Base-by-base conservation (phyloP, 1,284 basidiomycete species). In the Ganoderma lucidum region DNA sequence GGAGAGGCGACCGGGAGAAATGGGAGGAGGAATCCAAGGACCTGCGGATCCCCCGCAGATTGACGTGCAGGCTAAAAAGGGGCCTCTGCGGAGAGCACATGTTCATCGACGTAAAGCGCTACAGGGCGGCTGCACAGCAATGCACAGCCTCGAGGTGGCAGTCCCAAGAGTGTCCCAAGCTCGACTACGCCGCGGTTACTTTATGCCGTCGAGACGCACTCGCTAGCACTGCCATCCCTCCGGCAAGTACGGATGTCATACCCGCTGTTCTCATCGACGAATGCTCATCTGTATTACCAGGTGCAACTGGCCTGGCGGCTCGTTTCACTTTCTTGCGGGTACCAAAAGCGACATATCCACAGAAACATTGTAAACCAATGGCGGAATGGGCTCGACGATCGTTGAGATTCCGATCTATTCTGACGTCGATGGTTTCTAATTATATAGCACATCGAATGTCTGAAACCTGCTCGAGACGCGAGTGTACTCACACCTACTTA, bases 191-290 rank as follows among this genome's bases (percentile, higher is more conserved):
- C 45, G 45, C n/a, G 45, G 63, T 17, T n/a, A 14, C 23, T 6
- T 48, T 19, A 45, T 61, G 63, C 63, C 58, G 63, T 48, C 5
- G 44, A 51, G 58, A 59, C 67, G 63, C 62, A 64, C 35, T 35
- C 35, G 35, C 48, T n/a, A n/a, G 15, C 42, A 41, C 12, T 14
- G 9, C 12, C 8, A 14, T 41, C 6, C 6, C 5, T 41, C 10
- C 39, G 39, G 39, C 39, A 41, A 8, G 39, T 41, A 35, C 39
- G 39, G 8, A 41, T 41, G 12, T 14, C 39, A 41, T 41, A 41
- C 39, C 10, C 39, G 12, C 12, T 41, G 42, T 44, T 44, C 42
- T 19, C 17, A 44, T 44, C 17, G 0, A 44, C 4, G 4, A 19
- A 44, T 6, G 2, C 42, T 12, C 4, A 6, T 41, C 39, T 41